Percentiles rank a stretch among this genome's conserved stretches.
These are phyloP conservation scores for Melampsora americana DNA, from an alignment of 1,284 basidiomycete species.

Conservation along the genomic window DNA sequence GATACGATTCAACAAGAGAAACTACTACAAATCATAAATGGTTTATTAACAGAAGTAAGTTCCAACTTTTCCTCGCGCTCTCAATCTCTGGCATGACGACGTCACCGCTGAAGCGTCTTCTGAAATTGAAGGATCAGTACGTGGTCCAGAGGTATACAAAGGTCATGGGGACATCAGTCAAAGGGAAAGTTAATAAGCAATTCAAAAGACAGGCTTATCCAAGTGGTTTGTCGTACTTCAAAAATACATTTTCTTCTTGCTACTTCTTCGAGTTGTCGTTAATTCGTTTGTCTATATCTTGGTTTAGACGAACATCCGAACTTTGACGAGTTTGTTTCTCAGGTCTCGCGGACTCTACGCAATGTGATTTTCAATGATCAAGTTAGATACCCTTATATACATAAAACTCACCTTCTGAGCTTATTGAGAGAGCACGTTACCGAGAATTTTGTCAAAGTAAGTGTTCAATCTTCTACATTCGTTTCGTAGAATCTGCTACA, in stretches of 20 bases:
- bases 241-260: background rate
- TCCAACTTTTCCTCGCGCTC: constrained; percentile 14
- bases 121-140: constrained; percentile 50
- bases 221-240: constrained; percentile 59
- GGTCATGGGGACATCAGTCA: constrained; percentile 57
- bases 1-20: constrained; percentile 91
- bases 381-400: constrained; percentile 64
- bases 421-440: constrained; percentile 84
- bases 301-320: constrained; percentile 68
- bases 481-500: background rate
- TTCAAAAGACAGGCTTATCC: constrained; percentile 66
- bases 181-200: constrained; percentile 61
- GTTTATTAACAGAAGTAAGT: constrained; percentile 69
- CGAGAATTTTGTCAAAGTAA: constrained; percentile 82
- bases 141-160: constrained; percentile 66
- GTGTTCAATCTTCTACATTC: constrained; percentile 39
- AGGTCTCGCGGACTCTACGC: constrained; percentile 66
- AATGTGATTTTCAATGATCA: constrained; percentile 82
- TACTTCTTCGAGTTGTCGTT: constrained; percentile 10
- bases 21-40: constrained; percentile 71
- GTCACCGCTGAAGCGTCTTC: background rate
- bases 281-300: background rate
- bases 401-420: constrained; percentile 64
- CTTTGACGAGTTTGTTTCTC: constrained; percentile 67
- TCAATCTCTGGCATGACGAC: background rate